Evolutionary conservation across 208 protist species (phyloP).

Genomic region (Trypanosoma cruzi): DNA sequence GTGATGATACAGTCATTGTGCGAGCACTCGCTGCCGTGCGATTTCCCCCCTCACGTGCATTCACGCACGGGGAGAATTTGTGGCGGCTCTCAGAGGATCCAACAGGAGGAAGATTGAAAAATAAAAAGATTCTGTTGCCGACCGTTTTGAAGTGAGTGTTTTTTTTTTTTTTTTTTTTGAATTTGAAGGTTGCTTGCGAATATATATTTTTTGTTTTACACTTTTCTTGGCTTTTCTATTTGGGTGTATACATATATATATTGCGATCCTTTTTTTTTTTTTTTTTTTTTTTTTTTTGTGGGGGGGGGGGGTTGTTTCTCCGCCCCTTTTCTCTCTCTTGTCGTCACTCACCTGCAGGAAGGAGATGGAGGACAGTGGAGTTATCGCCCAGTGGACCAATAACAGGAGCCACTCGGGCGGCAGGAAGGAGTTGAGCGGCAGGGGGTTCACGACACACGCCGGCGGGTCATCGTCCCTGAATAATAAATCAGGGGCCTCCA

Average conservation of each 20-base stretch:
- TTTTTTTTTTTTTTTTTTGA: slow-evolving; percentile 27
- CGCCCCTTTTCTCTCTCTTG: not conserved
- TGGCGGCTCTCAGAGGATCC: too few relatives aligned
- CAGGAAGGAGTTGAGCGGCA: not conserved
- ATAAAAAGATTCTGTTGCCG: too few relatives aligned
- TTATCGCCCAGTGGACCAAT: slow-evolving; percentile 21
- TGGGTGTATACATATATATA: too few relatives aligned
- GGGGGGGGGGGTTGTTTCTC: not conserved
- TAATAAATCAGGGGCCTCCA: not conserved
- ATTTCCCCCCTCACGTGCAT: slow-evolving; percentile 2
- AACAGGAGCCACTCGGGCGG: not conserved
- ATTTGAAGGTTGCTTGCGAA: too few relatives aligned
- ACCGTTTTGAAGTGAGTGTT: not conserved
- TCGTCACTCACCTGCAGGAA: slow-evolving; percentile 5
- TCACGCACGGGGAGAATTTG: too few relatives aligned
- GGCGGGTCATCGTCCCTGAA: not conserved
- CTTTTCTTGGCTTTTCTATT: too few relatives aligned
- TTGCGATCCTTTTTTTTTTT: too few relatives aligned
- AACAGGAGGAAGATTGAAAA: not conserved
- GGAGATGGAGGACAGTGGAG: slow-evolving; percentile 21
- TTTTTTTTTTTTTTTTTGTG: slow-evolving; percentile 26
- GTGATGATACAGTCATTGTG: slow-evolving; percentile 16
- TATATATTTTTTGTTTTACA: too few relatives aligned
- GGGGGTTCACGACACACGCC: not conserved
- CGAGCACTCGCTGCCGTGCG: slow-evolving; percentile 29